phyloP scores from a whole-genome alignment of 805 yeast genomes.

The Kazachstania viticola region DNA sequence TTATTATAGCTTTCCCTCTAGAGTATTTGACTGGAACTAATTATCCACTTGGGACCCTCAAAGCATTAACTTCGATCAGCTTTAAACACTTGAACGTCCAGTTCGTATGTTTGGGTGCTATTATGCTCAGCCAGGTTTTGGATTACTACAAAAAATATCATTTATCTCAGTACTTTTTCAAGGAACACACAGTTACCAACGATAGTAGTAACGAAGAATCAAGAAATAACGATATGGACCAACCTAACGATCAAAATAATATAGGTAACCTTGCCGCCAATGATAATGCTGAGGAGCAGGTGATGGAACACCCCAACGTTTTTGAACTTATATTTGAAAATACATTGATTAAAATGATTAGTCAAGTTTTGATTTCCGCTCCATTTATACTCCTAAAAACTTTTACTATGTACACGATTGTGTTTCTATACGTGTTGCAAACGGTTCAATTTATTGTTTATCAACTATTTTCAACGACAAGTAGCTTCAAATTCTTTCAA shows the following conservation, averaged over 20 bases:
- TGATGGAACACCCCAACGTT: conserved; percentile 1
- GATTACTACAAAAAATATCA: conserved; percentile 11
- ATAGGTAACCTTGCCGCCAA: no score
- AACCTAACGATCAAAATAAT: not conserved
- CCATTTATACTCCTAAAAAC: no score
- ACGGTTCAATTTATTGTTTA: no score
- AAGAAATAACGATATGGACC: conserved; percentile 4
- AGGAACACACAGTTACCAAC: conserved; percentile 11
- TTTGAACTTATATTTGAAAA: conserved; percentile 5
- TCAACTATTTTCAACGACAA: no score
- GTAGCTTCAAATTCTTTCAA: no score
- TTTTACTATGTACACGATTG: no score
- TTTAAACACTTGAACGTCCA: conserved; percentile 10
- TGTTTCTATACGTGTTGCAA: no score
- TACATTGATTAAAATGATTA: conserved; percentile 2
- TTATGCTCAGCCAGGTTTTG: conserved; percentile 6
- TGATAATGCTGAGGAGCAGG: not conserved
- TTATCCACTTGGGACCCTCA: not conserved
- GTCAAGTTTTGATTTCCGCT: no score
- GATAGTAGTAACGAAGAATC: conserved; percentile 6
- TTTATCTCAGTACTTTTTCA: conserved; percentile 7
- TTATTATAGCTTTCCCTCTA: conserved; percentile 5
- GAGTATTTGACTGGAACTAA: conserved; percentile 1
- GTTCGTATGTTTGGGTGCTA: conserved; percentile 13
- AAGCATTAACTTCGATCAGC: conserved; percentile 1